Conservation (phyloP, 2,329 filamentous ascomycete genomes). For the Hypoxylon sp. region DNA sequence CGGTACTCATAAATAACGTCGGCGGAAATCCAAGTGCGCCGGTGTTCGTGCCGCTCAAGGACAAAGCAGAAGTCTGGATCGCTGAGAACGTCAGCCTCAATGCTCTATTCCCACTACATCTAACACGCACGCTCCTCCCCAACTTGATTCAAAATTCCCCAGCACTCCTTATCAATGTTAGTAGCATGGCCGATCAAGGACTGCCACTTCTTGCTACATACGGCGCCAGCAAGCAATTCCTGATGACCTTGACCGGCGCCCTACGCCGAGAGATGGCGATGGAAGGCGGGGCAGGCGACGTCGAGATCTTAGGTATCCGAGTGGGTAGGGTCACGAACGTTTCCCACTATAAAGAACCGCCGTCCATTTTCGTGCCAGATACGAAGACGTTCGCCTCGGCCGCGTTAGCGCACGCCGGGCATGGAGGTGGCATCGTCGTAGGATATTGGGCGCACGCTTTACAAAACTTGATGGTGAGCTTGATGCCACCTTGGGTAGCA, state of each 20-base stretch:
- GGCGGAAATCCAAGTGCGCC: slow-evolving; percentile 59
- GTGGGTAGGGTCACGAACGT: slow-evolving; percentile 28
- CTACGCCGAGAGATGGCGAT: slow-evolving; percentile 60
- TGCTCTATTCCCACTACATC: slow-evolving; percentile 64
- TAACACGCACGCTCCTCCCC: slow-evolving; percentile 64
- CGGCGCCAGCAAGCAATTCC: slow-evolving; percentile 63
- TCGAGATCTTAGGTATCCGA: slow-evolving; percentile 26
- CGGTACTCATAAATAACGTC: slow-evolving; percentile 70
- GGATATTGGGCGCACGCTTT: slow-evolving; percentile 37
- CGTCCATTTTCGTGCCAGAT: slow-evolving; percentile 27
- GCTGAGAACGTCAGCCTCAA: slow-evolving; percentile 64
- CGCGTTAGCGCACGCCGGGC: slow-evolving; percentile 29
- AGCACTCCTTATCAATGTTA: slow-evolving; percentile 65
- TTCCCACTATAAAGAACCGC: slow-evolving; percentile 8
- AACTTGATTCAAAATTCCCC: slow-evolving; percentile 59
- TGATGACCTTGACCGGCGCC: slow-evolving; percentile 58
- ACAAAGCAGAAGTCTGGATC: slow-evolving; percentile 57
- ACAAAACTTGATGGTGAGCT: slow-evolving; percentile 9
- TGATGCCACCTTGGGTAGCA: slow-evolving; percentile 19
- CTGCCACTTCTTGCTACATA: slow-evolving; percentile 65
- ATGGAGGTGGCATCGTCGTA: slow-evolving; percentile 26
- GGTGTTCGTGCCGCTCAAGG: slow-evolving; percentile 56
- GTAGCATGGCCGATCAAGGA: slow-evolving; percentile 62
- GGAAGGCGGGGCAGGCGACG: slow-evolving; percentile 16
- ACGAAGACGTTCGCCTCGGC: slow-evolving; percentile 32